phyloP scores from a whole-genome alignment of 78 protist genomes.

The slime mould (Dictyostelium discoideum) region dicty_2.7 NC_007090.3:1758001-1758500 shows the following conservation, averaged over 20 bases:
- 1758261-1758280: slow-evolving; percentile 57
- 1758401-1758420: neutral
- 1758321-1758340: slow-evolving; percentile 70
- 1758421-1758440: neutral
- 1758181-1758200: neutral
- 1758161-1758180: neutral
- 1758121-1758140: neutral
- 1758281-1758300: slow-evolving; percentile 65
- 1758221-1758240: slow-evolving; percentile 28
- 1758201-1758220: neutral
- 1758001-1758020: neutral
- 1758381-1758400: too few relatives aligned
- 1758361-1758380: too few relatives aligned
- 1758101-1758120: neutral
- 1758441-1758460: slow-evolving; percentile 41
- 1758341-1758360: slow-evolving; percentile 53
- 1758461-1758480: slow-evolving; percentile 64
- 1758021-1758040: too few relatives aligned
- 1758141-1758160: neutral
- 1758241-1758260: slow-evolving; percentile 49
- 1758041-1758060: neutral
- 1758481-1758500: slow-evolving; percentile 74
- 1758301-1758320: slow-evolving; percentile 4
- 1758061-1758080: neutral
- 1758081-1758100: neutral